A percentile compares a stretch with the other conserved stretches of the same genome.
Evolutionary conservation across 2,329 filamentous ascomycete genomes (phyloP).

Genomic region (Colletotrichum sublineola): DNA sequence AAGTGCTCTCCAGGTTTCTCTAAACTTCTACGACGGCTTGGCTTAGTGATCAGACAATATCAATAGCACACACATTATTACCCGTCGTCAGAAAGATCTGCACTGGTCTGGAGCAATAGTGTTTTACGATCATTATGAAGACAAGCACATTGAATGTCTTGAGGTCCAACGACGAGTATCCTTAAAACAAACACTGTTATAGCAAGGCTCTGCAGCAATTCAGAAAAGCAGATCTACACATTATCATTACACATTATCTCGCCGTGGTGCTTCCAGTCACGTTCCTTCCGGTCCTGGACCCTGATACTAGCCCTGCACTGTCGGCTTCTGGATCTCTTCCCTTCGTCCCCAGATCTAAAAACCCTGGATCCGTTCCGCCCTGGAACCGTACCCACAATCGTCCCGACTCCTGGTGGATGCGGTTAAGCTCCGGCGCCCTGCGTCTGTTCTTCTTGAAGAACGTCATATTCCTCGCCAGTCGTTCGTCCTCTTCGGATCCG

Average conservation of each 20-base stretch:
- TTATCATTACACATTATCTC: background rate
- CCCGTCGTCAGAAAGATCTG: too few relatives aligned
- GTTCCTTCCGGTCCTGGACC: too few relatives aligned
- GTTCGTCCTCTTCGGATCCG: background rate
- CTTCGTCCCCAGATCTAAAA: conserved; percentile 29
- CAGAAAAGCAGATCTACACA: background rate
- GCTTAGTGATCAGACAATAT: too few relatives aligned
- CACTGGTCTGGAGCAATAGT: too few relatives aligned
- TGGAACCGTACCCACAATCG: conserved; percentile 33
- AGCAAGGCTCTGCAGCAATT: background rate
- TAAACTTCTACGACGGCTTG: too few relatives aligned
- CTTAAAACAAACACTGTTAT: background rate
- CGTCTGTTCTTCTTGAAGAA: conserved; percentile 22
- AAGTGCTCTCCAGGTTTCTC: too few relatives aligned
- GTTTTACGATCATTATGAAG: too few relatives aligned
- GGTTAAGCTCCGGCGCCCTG: conserved; percentile 23
- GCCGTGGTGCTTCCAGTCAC: background rate
- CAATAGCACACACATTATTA: too few relatives aligned
- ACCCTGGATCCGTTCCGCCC: conserved; percentile 31
- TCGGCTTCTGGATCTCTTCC: conserved; percentile 20
- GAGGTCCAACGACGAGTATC: background rate
- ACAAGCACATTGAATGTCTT: background rate
- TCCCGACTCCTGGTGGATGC: conserved; percentile 31
- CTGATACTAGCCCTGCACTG: background rate
- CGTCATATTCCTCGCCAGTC: conserved; percentile 20